These are phyloP conservation scores for Triticum timopheevii DNA, from an alignment of 176 grass and related monocot species.

Conservation along the genomic window DNA sequence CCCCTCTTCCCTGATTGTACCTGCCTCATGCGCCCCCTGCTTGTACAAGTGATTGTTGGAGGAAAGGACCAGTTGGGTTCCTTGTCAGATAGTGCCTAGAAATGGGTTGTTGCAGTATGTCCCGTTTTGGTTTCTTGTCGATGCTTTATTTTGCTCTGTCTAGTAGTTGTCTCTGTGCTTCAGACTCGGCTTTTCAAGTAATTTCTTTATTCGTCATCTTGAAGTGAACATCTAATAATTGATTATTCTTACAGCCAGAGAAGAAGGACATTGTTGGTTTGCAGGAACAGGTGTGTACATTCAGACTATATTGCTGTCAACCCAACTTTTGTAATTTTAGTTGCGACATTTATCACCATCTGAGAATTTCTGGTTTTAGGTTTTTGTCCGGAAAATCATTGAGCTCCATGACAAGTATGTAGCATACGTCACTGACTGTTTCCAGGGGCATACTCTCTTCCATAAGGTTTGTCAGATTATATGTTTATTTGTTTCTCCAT, in stretches of 20 bases:
- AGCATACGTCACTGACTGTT: conserved; percentile 85
- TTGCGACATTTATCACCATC: conserved; percentile 4
- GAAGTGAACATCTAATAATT: conserved; percentile 25
- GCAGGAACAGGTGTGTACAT: conserved; percentile 73
- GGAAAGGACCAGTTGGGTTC: background rate
- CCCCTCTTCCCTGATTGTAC: background rate
- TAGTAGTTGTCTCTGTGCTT: background rate
- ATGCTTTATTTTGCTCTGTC: conserved; percentile 6
- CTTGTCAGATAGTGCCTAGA: background rate
- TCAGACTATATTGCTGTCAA: conserved; percentile 5
- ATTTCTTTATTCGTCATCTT: background rate
- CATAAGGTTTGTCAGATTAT: conserved; percentile 70
- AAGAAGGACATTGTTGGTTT: conserved; percentile 78
- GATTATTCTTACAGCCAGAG: conserved; percentile 62
- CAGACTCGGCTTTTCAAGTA: background rate
- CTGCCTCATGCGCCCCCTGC: background rate
- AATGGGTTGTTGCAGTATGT: conserved; percentile 1
- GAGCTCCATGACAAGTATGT: conserved; percentile 94
- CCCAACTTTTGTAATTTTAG: background rate
- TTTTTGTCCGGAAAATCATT: conserved; percentile 93
- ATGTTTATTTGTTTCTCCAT: conserved; percentile 5
- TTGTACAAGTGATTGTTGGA: background rate
- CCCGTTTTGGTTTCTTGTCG: background rate
- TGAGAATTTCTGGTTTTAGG: conserved; percentile 42
- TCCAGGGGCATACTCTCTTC: conserved; percentile 88